phyloP scores from a whole-genome alignment of 768 basidiomycete genomes.

The Mycena haematopus region DNA sequence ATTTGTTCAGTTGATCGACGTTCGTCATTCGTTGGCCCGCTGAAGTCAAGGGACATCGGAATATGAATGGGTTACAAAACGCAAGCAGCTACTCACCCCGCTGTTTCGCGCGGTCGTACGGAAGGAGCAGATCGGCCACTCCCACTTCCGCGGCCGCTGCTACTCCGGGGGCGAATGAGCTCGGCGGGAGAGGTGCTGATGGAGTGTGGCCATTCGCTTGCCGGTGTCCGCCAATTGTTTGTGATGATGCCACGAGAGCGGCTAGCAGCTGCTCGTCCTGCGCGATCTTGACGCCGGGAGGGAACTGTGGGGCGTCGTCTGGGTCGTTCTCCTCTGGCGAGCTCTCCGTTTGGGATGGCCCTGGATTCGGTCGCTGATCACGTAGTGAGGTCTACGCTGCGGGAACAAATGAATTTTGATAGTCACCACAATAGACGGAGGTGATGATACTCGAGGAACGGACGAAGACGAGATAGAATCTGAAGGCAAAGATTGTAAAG shows the following conservation, averaged over 20 bases:
- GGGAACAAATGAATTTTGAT: background rate
- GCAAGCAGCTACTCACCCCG: constrained; percentile 63
- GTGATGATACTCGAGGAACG: constrained; percentile 47
- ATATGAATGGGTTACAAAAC: background rate
- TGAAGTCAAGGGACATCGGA: constrained; percentile 32
- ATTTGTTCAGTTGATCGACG: constrained; percentile 87
- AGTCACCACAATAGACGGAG: constrained; percentile 51
- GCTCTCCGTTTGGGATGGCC: background rate
- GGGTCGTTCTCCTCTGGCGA: background rate
- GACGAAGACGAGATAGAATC: constrained; percentile 47
- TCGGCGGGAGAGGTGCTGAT: constrained; percentile 41
- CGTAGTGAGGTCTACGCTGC: background rate
- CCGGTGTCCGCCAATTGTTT: constrained; percentile 51
- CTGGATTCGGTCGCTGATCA: constrained; percentile 12
- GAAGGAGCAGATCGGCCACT: constrained; percentile 91
- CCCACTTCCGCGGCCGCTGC: constrained; percentile 44
- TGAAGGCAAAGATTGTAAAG: constrained; percentile 31
- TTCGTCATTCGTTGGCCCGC: constrained; percentile 87
- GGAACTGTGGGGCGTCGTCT: constrained; percentile 53
- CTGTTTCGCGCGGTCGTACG: constrained; percentile 96
- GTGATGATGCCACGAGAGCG: constrained; percentile 28
- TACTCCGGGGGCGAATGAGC: constrained; percentile 68
- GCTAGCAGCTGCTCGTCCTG: constrained; percentile 49
- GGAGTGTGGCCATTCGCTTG: constrained; percentile 42
- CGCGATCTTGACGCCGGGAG: constrained; percentile 70